phyloP scores from a whole-genome alignment of 139 green algal genomes.

The Spirogloea muscicola region DNA sequence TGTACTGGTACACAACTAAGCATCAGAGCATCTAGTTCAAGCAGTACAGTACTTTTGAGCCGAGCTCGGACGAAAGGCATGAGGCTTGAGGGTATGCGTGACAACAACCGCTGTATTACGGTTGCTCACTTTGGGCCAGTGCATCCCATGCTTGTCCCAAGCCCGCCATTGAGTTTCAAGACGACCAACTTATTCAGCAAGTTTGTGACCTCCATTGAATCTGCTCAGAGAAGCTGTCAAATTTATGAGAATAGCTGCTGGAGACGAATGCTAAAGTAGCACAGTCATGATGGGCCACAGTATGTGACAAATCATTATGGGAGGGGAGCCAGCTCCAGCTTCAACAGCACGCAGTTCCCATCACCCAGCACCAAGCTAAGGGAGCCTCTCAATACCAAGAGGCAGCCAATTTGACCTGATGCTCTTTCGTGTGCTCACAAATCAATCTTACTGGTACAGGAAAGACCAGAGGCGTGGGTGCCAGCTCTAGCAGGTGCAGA shows the following conservation, averaged over 20 bases:
- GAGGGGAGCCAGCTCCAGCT: neutral
- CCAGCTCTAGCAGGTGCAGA: neutral
- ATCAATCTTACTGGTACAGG: neutral
- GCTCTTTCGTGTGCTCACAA: neutral
- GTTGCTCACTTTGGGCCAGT: conserved; percentile 33
- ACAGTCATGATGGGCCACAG: neutral
- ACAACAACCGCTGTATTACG: too few species aligned
- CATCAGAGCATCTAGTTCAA: too few species aligned
- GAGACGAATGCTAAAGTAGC: neutral
- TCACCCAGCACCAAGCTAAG: neutral
- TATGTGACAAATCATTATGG: neutral
- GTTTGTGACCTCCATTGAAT: neutral
- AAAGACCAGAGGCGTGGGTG: too few species aligned
- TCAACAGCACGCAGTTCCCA: neutral
- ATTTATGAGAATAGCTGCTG: neutral
- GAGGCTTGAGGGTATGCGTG: too few species aligned
- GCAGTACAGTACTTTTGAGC: too few species aligned
- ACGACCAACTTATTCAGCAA: conserved; percentile 30
- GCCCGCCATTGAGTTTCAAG: conserved; percentile 38
- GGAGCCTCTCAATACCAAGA: too few species aligned
- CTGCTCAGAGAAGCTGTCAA: neutral
- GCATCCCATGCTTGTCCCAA: conserved; percentile 39
- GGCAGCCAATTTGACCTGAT: too few species aligned
- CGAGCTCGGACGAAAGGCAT: too few species aligned
- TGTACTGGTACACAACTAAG: too few species aligned